Base-by-base conservation (phyloP, 2,329 filamentous ascomycete genomes). In the Gaeumannomyces tritici region DNA sequence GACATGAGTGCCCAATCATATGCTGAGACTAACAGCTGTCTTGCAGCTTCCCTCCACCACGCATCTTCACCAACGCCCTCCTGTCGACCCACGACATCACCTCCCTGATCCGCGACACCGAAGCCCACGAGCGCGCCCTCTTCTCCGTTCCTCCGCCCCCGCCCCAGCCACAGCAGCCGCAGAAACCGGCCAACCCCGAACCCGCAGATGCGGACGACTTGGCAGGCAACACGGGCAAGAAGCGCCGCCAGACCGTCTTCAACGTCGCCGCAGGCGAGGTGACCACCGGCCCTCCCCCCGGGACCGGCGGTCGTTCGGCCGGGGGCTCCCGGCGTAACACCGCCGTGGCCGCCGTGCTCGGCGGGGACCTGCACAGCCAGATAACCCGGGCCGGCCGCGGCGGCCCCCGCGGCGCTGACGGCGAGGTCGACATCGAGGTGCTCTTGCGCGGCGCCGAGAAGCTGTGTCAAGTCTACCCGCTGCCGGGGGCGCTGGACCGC, bases 11-110 rank as follows among this genome's bases (percentile, higher is more conserved):
- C n/a, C 42, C 21, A 51, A n/a, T 24, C 42, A 9, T 21, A n/a
- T 51, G 33, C 42, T 13, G 15, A 57, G 1, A 15, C 3, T 24
- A 42, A n/a, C 66, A 8, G 4, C 21, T 2, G 4, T 21, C 18
- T 21, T 59, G 9, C 42, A 96, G 91, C 42, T 98, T 98, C 69
- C 91, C 91, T 55, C 85, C 85, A 2, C 91, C 93, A n/a, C 96
- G 91, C 70, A 92, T 95, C 71, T 99, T 98, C 77, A 95, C 93
- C 68, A 97, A 96, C 73, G 92, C 95, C 42, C 83, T 99, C 54
- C 86, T 98, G 59, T 87, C 89, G 63, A 87, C 87, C 67, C 88
- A 93, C 74, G 95, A 99, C 74, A 98, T 99, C 68, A 98, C 95
- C 4, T 85, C 90, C 15, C 80, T 99, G 59, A 97, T 99, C 70